Conservation (phyloP, 164 flowering plant species). For the Chimonanthus salicifolius region DNA sequence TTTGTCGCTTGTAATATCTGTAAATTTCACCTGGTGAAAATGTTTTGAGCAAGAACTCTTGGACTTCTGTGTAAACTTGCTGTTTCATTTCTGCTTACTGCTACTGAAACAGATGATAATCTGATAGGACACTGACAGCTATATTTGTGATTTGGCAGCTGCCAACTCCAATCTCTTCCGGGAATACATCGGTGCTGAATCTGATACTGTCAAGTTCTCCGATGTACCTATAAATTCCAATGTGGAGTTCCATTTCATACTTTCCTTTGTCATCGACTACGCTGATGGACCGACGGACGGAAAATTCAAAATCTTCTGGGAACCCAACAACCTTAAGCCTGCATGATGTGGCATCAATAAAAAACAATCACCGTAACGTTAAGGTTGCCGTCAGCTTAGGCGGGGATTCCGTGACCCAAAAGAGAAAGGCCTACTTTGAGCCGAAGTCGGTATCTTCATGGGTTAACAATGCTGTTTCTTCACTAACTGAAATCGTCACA, state of each 20-base stretch:
- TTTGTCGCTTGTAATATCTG: no score
- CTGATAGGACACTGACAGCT: background rate
- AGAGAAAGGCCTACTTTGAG: slow-evolving; percentile 24
- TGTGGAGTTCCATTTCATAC: slow-evolving; percentile 58
- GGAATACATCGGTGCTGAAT: slow-evolving; percentile 63
- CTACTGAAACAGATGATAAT: background rate
- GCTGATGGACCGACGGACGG: slow-evolving; percentile 49
- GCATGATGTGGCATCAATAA: slow-evolving; percentile 35
- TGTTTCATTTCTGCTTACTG: background rate
- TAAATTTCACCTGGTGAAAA: no score
- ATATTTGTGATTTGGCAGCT: slow-evolving; percentile 6
- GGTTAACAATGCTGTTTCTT: slow-evolving; percentile 58
- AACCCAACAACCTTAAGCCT: slow-evolving; percentile 37
- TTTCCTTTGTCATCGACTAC: slow-evolving; percentile 62
- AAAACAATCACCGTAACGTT: slow-evolving; percentile 32
- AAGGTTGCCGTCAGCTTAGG: slow-evolving; percentile 52
- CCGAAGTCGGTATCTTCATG: slow-evolving; percentile 43
- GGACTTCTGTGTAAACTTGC: background rate
- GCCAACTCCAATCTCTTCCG: slow-evolving; percentile 30
- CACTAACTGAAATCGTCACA: slow-evolving; percentile 41
- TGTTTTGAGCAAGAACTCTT: no score
- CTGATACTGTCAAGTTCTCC: slow-evolving; percentile 39
- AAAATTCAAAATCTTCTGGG: slow-evolving; percentile 52
- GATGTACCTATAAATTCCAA: slow-evolving; percentile 46
- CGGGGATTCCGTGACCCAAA: slow-evolving; percentile 30